Base-by-base conservation (phyloP, 345 rosid genomes). In the Sisymbrium irio region DNA sequence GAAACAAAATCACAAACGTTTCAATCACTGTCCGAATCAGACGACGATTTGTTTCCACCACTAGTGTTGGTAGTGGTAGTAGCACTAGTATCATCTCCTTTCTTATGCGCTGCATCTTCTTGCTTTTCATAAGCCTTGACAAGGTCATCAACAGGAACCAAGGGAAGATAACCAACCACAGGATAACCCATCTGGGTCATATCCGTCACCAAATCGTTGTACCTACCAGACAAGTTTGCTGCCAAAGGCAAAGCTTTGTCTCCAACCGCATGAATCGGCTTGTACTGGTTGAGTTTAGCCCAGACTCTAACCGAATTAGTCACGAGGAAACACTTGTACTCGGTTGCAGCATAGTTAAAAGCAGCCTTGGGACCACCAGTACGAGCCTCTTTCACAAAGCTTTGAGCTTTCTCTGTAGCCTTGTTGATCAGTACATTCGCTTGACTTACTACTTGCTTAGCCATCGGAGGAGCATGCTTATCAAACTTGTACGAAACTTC, bases 141-240 rank as follows among this genome's bases (percentile, higher is more conserved):
- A 9, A 91, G 78, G 59, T 88, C 94, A 59, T 85, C 97, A 13
- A 88, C 46, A 4, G 98, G 97, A 18, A 94, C 81, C 69, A 84
- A 57, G 0, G 98, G 97, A 30, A 94, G 62, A 74, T 80, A 84
- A 4, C 85, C 70, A 13, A 88, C 68, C 14, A 83, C 56, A 5
- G 83, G 40, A 62, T 85, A 84, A n/a, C 97, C 98, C 82, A 81
- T 91, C 74, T 47, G 77, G 20, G 61, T 49, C 89, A 86, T 50
- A 41, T 82, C 75, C 49, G 39, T 62, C 0, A 94, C 80, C 18
- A 77, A 28, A 5, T 77, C 78, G 58, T 89, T 91, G 70, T 89
- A 94, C 72, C 77, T 74, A 51, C 78, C 78, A 1, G 87, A 85
- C 76, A 83, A 82, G 58, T 66, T 61, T 0, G 91, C 84, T 17